Evolutionary conservation across 2,329 filamentous ascomycete genomes (phyloP), one percentile per base, ranked within the genome.

Genomic region (Xylariaceae sp.): DNA sequence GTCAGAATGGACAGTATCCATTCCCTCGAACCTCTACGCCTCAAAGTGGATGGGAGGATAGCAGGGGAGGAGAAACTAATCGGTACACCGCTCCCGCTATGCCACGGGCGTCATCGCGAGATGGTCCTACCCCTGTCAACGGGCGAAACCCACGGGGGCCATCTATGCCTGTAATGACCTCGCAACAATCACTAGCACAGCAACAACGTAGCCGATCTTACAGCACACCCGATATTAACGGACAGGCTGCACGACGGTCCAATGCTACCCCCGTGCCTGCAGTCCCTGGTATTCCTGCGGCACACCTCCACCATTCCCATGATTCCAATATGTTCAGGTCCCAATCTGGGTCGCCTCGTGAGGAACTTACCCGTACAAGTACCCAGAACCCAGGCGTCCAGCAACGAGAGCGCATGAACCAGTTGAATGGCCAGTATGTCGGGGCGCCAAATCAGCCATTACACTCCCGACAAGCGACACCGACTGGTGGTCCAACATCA

Each of bases 161-260:
- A 18, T 95, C 90, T 9, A 79, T 95, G 66, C 89, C 89, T 49
- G 88, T 84, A 15, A 87, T 90, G 81, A 79, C 86, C 13, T 77
- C 79, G 1, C 76, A 71, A 69, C 61, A 85, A 66, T 77, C 80
- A 67, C 78, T 80, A 64, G 74, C 81, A 71, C 77, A 87, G 64
- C 87, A 90, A 71, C 86, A 88, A 70, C 83, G 92, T 65, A 88
- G 90, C 76, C 85, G 94, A 64, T 96, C 92, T 44, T 95, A 95
- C 69, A 97, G 93, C 76, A 97, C 92, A 64, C 93, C 94, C 6
- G 92, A 97, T 72, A 96, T 96, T 67, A 90, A 95, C 65, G 87
- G 83, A 56, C 81, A 82, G 64, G 81, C 81, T 53, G 78, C 85
- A 64, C 79, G 84, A 70, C 73, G 78, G 56, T 77, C 80, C 64